phyloP scores from a whole-genome alignment of 495 filamentous ascomycete genomes.

The Lophiotrema nucula region DNA sequence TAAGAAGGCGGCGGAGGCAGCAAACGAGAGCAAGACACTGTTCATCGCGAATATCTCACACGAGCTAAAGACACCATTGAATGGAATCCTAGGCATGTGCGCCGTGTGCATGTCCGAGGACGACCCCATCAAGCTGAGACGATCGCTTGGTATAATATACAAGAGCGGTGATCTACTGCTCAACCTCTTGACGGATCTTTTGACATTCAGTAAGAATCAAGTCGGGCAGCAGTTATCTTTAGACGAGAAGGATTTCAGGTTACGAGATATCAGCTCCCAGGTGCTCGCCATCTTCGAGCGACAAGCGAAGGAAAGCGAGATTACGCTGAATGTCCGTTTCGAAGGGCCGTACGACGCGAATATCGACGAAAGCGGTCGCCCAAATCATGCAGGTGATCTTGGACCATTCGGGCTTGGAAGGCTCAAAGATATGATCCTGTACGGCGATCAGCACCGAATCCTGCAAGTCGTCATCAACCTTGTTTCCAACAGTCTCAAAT shows the following conservation, averaged over 20 bases:
- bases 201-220: constrained; percentile 90
- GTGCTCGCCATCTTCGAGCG: constrained; percentile 83
- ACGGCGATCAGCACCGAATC: constrained; percentile 89
- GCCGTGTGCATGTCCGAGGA: constrained; percentile 89
- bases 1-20: constrained; percentile 86
- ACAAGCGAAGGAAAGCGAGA: constrained; percentile 75
- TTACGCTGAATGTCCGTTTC: constrained; percentile 69
- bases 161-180: constrained; percentile 85
- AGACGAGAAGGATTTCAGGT: constrained; percentile 80
- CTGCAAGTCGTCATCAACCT: constrained; percentile 90
- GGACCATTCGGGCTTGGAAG: constrained; percentile 62
- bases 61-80: constrained; percentile 87
- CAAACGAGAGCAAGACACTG: constrained; percentile 90
- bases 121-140: constrained; percentile 70
- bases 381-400: constrained; percentile 39
- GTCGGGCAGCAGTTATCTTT: constrained; percentile 75
- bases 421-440: constrained; percentile 72
- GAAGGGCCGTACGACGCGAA: constrained; percentile 53
- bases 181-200: constrained; percentile 83
- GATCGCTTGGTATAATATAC: constrained; percentile 80
- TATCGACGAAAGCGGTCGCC: constrained; percentile 30
- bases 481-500: constrained; percentile 89
- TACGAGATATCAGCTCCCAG: constrained; percentile 77
- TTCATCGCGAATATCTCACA: constrained; percentile 97
- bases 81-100: constrained; percentile 91